Percentiles rank a stretch among this genome's conserved stretches.
phyloP scores from a whole-genome alignment of 2,329 filamentous ascomycete genomes.

The Huntiella abstrusa region DNA sequence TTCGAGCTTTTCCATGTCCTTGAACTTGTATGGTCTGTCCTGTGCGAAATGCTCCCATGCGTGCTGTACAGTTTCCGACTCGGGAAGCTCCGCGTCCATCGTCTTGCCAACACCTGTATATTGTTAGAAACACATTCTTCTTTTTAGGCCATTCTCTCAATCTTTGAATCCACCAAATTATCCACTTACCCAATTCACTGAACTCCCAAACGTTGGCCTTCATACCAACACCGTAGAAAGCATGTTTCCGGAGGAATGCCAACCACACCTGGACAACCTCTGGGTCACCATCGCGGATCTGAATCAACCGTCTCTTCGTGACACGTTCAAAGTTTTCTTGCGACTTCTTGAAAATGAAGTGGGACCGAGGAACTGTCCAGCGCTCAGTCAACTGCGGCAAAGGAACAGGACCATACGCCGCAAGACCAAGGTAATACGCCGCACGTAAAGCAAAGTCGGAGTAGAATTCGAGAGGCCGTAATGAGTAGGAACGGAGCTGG shows the following conservation, averaged over 20 bases:
- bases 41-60: conserved; percentile 11
- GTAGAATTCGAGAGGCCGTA: conserved; percentile 85
- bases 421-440: conserved; percentile 80
- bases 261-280: conserved; percentile 85
- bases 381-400: conserved; percentile 73
- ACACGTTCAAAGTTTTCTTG: conserved; percentile 96
- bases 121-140: background rate
- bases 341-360: conserved; percentile 92
- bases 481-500: conserved; percentile 77
- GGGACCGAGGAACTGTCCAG: conserved; percentile 78
- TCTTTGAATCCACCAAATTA: background rate
- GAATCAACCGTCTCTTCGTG: conserved; percentile 68
- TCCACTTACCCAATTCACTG: conserved; percentile 38
- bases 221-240: conserved; percentile 94
- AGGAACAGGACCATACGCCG: conserved; percentile 69
- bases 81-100: conserved; percentile 9
- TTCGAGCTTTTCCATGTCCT: conserved; percentile 8
- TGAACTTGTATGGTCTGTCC: conserved; percentile 10
- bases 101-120: conserved; percentile 10
- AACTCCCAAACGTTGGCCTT: conserved; percentile 96
- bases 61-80: conserved; percentile 7
- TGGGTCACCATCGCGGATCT: conserved; percentile 80
- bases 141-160: background rate
- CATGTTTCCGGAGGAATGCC: conserved; percentile 77
- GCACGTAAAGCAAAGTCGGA: conserved; percentile 85